Conservation (phyloP, 805 yeast species). For the Saccharomycopsis javanensis region DNA sequence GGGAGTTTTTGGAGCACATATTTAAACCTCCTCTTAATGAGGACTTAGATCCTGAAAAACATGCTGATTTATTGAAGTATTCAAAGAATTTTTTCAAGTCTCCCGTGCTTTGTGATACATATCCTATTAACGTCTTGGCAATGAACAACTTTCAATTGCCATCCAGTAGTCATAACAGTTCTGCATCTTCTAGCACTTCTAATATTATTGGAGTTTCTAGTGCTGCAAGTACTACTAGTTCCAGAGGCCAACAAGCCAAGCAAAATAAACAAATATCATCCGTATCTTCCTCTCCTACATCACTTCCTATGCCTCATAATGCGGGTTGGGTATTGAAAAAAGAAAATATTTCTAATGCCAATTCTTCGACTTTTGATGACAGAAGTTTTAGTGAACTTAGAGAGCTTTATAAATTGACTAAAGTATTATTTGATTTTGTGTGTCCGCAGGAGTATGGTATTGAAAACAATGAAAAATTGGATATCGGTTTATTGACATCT, state of each 20-base stretch:
- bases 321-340: slow-evolving; percentile 60
- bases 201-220: slow-evolving; percentile 21
- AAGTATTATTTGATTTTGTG: slow-evolving; percentile 90
- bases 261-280: neutral
- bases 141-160: slow-evolving; percentile 67
- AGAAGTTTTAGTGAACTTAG: slow-evolving; percentile 71
- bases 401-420: slow-evolving; percentile 81
- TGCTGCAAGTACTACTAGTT: neutral
- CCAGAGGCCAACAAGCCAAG: slow-evolving; percentile 3
- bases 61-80: slow-evolving; percentile 26
- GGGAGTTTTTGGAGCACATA: slow-evolving; percentile 76
- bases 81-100: slow-evolving; percentile 35
- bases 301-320: slow-evolving; percentile 35
- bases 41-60: slow-evolving; percentile 31
- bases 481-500: slow-evolving; percentile 89
- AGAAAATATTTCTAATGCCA: slow-evolving; percentile 8
- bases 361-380: slow-evolving; percentile 56
- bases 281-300: neutral
- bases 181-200: neutral
- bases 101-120: slow-evolving; percentile 51
- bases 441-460: slow-evolving; percentile 99
- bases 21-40: slow-evolving; percentile 46
- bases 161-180: slow-evolving; percentile 23
- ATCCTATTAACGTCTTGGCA: slow-evolving; percentile 66
- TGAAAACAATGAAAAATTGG: slow-evolving; percentile 88